A percentile compares a stretch with the other conserved stretches of the same genome.
phyloP scores from a whole-genome alignment of 108 stramenopile genomes.

The Fistulifera pelliculosa region DNA sequence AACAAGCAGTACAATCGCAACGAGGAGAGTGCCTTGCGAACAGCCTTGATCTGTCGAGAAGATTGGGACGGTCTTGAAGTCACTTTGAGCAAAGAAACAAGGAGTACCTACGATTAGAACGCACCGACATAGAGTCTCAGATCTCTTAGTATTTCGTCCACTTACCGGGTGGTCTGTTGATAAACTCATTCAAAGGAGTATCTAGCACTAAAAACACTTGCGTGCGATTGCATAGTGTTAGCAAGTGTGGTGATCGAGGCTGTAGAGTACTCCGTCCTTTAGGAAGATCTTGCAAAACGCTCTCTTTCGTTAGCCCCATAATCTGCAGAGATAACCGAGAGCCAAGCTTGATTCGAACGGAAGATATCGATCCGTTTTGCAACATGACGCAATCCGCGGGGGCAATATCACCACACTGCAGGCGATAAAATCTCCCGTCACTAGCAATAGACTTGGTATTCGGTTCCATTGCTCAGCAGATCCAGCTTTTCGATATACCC shows the following conservation, averaged over 20 bases:
- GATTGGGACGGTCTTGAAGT: constrained; percentile 41
- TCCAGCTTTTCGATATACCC: constrained; percentile 42
- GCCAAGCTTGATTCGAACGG: constrained; percentile 27
- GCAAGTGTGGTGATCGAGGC: constrained; percentile 32
- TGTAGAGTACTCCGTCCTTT: too few relatives aligned
- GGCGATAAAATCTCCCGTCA: constrained; percentile 67
- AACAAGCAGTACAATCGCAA: constrained; percentile 29
- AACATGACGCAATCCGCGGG: constrained; percentile 40
- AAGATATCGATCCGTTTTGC: not conserved
- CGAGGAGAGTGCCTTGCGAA: constrained; percentile 30
- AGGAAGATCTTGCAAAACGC: not conserved
- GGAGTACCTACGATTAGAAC: too few relatives aligned
- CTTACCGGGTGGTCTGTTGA: constrained; percentile 29
- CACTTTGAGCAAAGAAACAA: constrained; percentile 12
- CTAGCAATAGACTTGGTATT: constrained; percentile 57
- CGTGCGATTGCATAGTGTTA: constrained; percentile 54
- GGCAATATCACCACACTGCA: constrained; percentile 69
- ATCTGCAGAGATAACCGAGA: constrained; percentile 38
- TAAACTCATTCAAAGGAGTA: constrained; percentile 57
- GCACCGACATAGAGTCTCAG: not conserved
- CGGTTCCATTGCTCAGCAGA: constrained; percentile 40
- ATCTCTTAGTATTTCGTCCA: not conserved
- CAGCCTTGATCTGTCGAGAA: constrained; percentile 38
- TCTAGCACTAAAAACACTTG: constrained; percentile 51
- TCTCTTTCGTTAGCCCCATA: constrained; percentile 8